Base-by-base conservation (phyloP, 352 stramenopile species). In the Phytophthora boehmeriae region DNA sequence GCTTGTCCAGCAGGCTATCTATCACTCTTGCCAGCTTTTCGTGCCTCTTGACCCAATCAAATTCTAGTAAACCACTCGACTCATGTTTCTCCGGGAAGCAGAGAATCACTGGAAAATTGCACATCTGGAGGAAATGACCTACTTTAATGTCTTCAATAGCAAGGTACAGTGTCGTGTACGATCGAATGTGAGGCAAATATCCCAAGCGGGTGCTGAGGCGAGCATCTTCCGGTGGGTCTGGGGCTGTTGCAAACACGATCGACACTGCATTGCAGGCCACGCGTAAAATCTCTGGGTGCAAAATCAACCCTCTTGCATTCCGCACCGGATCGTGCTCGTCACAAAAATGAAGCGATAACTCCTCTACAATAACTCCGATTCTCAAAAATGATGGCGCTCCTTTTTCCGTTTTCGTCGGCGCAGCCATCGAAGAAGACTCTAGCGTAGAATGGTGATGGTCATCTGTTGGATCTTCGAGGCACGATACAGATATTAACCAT, bases 21-120 rank as follows among this genome's bases (percentile, higher is more conserved):
- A 79, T 59, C 38, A 91, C 17, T 16, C 44, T 34, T 17, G 28
- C 28, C 23, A 92, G 36, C 4, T 38, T 56, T 9, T 75, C 60
- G 36, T 90, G 82, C 43, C 75, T 75, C n/a, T 64, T 61, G 8
- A 67, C 53, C 1, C 70, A 30, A 58, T 86, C 75, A 25, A 79
- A 51, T 8, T 75, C 62, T 27, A 78, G 46, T 13, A 71, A 59
- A 14, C 80, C 56, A 25, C 69, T 66, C 25, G 60, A 53, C n/a
- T 38, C 59, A 44, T 68, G 36, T 5, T 46, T 66, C 25, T 73
- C 59, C 1, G 69, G 55, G 44, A 87, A 88, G 48, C 54, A 80
- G 27, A 95, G 47, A 5, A 93, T 79, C 20, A 89, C 61, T 3
- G 86, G 84, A 14, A 93, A 93, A 42, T 90, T 88, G 66, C 84